These are phyloP conservation scores for Sporothrix sp. DNA, from an alignment of 2,329 filamentous ascomycete species.

Conservation along the genomic window DNA sequence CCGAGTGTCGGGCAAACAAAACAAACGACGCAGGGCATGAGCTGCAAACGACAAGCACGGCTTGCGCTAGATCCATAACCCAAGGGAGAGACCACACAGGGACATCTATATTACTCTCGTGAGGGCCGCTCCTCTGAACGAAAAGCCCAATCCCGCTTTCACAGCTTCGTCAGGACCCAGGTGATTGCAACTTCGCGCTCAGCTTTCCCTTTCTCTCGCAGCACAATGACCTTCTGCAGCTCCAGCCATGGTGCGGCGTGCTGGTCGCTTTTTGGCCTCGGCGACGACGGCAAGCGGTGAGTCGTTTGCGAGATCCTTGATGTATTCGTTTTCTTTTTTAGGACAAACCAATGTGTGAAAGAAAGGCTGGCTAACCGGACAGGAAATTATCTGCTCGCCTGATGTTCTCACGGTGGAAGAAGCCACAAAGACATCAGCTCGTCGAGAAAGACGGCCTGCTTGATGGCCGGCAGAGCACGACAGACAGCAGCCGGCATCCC, in stretches of 20 bases:
- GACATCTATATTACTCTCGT: conserved; percentile 3
- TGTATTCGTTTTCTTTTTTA: background rate
- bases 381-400: conserved; percentile 6
- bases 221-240: background rate
- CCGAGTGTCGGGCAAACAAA: no score
- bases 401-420: conserved; percentile 9
- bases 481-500: background rate
- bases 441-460: background rate
- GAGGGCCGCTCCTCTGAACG: background rate
- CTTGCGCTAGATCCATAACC: no score
- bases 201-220: background rate
- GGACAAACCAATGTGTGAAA: no score
- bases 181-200: no score
- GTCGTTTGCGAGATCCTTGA: background rate
- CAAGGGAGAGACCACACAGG: no score
- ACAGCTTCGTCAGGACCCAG: no score
- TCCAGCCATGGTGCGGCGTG: background rate
- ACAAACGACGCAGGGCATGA: no score
- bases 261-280: conserved; percentile 1
- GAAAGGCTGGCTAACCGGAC: background rate
- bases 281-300: conserved; percentile 3
- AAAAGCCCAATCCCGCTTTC: background rate
- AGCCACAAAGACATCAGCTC: background rate
- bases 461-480: background rate
- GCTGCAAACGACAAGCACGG: no score